Evolutionary conservation across 352 stramenopile species (phyloP), one percentile per base, ranked within the genome.

Genomic region (Phytophthora ramorum): DNA sequence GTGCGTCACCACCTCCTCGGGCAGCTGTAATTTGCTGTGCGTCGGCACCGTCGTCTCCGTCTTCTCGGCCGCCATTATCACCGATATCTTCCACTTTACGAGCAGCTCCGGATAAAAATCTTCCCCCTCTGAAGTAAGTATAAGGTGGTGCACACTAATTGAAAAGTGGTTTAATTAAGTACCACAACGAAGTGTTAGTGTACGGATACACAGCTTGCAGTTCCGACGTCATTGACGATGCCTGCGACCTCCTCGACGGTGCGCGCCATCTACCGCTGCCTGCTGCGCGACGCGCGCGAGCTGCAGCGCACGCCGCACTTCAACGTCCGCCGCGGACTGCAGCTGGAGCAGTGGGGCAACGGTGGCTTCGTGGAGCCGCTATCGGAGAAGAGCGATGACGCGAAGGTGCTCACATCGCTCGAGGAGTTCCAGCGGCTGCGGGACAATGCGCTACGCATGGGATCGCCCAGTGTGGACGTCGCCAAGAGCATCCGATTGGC

Each of bases 1-100:
- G 78, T 99, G 97, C 44, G 98, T 98, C 63, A 99, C 97, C 14
- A 99, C 97, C 73, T 97, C 90, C 58, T 95, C 87, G 13, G 89
- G 89, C 16, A 96, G 76, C 70, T 90, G 85, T 71, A 79, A 41
- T 40, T 61, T 68, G 58, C 58, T 52, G 37, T 19, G 35, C 35
- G 14, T 20, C 16, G 38, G 7, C 19, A 24, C 44, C 49, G 45
- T 56, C 44, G 32, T 61, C 32, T 20, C 46, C 38, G 30, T 69
- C 46, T 46, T 51, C 46, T 65, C 56, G 34, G 62, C 50, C 64
- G 62, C 60, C 49, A 61, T 63, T 32, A 17, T 17, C 14, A 58
- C 19, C 17, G 44, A 46, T 24, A 47, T 47, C 41, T 47, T 24
- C 16, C n/a, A 24, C 7, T 22, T 45, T 24, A 24, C 22, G 22